Conservation (phyloP, 768 basidiomycete species). For the Lentinula sp. region DNA sequence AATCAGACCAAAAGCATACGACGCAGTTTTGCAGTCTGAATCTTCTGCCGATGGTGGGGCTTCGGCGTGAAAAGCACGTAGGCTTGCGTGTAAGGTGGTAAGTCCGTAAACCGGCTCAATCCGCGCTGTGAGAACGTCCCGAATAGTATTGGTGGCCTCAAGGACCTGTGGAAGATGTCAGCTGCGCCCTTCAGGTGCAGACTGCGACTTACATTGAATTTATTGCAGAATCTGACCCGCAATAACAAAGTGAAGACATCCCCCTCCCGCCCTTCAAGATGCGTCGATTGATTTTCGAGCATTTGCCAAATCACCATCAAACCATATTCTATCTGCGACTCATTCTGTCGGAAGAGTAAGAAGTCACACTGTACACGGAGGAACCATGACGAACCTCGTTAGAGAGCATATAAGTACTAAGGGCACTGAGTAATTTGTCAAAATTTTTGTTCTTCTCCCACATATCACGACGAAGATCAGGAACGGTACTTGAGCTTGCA, state of each 20-base stretch:
- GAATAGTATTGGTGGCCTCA: slow-evolving; percentile 77
- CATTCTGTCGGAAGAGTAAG: slow-evolving; percentile 34
- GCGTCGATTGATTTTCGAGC: slow-evolving; percentile 63
- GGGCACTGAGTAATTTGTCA: slow-evolving; percentile 59
- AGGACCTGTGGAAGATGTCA: slow-evolving; percentile 47
- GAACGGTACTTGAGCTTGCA: slow-evolving; percentile 31
- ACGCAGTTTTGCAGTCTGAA: slow-evolving; percentile 51
- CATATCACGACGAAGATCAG: slow-evolving; percentile 45
- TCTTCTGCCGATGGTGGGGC: slow-evolving; percentile 35
- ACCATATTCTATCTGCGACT: slow-evolving; percentile 68
- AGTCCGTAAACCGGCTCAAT: slow-evolving; percentile 83
- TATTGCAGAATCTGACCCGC: slow-evolving; percentile 65
- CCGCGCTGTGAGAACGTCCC: slow-evolving; percentile 64
- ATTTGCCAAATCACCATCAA: slow-evolving; percentile 82
- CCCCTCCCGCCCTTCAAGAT: slow-evolving; percentile 75
- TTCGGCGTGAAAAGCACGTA: slow-evolving; percentile 58
- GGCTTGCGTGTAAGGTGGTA: slow-evolving; percentile 72
- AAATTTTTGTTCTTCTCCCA: slow-evolving; percentile 74
- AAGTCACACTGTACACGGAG: slow-evolving; percentile 8
- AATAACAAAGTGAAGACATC: slow-evolving; percentile 71
- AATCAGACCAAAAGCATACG: slow-evolving; percentile 79
- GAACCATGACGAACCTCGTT: slow-evolving; percentile 41
- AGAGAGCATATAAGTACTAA: slow-evolving; percentile 59
- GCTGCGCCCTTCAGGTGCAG: neutral
- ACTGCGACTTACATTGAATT: slow-evolving; percentile 49